phyloP scores from a whole-genome alignment of 2,329 filamentous ascomycete species.

The Sporothrix humicola region DNA sequence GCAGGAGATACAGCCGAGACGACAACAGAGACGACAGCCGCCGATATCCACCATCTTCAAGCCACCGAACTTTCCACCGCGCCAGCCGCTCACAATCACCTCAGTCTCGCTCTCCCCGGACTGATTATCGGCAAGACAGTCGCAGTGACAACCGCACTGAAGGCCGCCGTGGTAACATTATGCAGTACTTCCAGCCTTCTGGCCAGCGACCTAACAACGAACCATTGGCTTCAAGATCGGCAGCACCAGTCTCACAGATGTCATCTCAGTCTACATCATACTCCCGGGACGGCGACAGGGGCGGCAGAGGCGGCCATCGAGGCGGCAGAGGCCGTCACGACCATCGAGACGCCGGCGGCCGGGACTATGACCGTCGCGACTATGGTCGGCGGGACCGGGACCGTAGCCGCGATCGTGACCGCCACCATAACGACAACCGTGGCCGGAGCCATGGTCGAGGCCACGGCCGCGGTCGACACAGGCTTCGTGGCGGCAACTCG shows the following conservation, averaged over 20 bases:
- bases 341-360: background rate
- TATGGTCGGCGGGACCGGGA: background rate
- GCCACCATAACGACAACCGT: background rate
- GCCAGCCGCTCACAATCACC: conserved; percentile 14
- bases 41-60: background rate
- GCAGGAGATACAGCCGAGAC: conserved; percentile 3
- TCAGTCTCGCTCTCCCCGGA: background rate
- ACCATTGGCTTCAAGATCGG: background rate
- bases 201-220: background rate
- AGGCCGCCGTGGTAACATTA: background rate
- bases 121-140: background rate
- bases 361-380: background rate
- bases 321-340: background rate
- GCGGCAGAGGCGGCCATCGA: background rate
- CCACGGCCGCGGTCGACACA: background rate
- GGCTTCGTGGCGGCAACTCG: background rate
- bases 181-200: background rate
- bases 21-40: conserved; percentile 5
- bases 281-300: background rate
- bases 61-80: background rate
- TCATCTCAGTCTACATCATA: background rate
- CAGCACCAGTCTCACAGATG: background rate
- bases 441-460: background rate
- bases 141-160: background rate
- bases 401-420: background rate